Conservation (phyloP, 352 stramenopile species). For the Globisporangium solare region DNA sequence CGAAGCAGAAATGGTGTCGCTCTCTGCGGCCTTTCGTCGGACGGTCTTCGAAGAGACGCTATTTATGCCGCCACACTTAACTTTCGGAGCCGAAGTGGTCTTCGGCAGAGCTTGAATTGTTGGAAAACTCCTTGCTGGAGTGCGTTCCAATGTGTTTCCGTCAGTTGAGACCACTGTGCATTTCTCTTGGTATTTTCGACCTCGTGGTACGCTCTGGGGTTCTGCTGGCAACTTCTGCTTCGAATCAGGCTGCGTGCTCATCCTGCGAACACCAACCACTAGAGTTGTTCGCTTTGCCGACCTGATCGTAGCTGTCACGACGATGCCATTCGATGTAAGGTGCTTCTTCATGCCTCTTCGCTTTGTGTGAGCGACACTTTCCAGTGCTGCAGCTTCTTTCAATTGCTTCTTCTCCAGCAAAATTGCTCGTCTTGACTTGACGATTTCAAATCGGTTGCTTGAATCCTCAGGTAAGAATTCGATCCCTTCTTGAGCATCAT, state of each 20-base stretch:
- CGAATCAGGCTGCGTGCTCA: background rate
- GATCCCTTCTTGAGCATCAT: constrained; percentile 14
- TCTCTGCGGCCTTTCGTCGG: too few relatives aligned
- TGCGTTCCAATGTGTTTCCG: too few relatives aligned
- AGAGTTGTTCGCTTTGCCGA: constrained; percentile 3
- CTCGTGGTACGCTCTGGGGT: background rate
- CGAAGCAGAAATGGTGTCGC: too few relatives aligned
- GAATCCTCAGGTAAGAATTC: constrained; percentile 11
- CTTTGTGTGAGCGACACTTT: background rate
- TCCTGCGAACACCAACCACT: background rate
- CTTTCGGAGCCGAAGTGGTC: too few relatives aligned
- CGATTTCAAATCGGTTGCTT: constrained; percentile 20
- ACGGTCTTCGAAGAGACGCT: too few relatives aligned
- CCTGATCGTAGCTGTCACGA: background rate
- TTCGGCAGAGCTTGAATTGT: too few relatives aligned
- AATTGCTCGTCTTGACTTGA: constrained; percentile 25
- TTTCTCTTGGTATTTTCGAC: background rate
- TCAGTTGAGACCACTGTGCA: background rate
- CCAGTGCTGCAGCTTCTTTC: constrained; percentile 3
- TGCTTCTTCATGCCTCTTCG: constrained; percentile 7
- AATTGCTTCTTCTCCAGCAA: constrained; percentile 20
- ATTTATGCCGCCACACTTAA: too few relatives aligned
- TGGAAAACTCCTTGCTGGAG: too few relatives aligned
- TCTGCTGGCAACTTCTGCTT: background rate
- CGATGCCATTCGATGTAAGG: background rate